A percentile compares a stretch with the other conserved stretches of the same genome.
Evolutionary conservation across 75 land plant genomes (phyloP).

Genomic region (Pinus tabuliformis): DNA sequence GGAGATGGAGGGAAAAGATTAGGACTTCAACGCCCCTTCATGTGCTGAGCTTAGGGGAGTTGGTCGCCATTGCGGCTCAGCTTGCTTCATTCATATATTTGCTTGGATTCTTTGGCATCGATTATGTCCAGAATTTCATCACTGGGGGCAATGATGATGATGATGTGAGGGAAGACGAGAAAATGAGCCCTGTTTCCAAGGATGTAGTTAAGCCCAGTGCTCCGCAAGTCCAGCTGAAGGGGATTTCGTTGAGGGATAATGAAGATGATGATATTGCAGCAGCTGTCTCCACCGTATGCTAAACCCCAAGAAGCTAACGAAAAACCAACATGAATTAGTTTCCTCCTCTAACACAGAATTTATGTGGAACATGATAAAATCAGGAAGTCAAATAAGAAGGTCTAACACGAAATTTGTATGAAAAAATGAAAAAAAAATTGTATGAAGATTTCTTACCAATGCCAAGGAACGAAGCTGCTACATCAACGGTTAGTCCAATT

Average conservation of each 20-base stretch:
- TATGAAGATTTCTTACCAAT: too few species aligned
- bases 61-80: constrained; percentile 50
- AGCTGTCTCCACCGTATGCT: too few species aligned
- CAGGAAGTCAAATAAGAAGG: too few species aligned
- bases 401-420: too few species aligned
- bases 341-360: too few species aligned
- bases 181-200: neutral
- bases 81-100: constrained; percentile 76
- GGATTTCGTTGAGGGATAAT: constrained; percentile 10
- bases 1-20: constrained; percentile 89
- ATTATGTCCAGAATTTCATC: constrained; percentile 57
- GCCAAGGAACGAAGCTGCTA: too few species aligned
- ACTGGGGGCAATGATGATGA: constrained; percentile 10
- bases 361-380: too few species aligned
- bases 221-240: constrained; percentile 17
- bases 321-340: too few species aligned
- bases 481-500: too few species aligned
- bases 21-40: constrained; percentile 69
- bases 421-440: too few species aligned
- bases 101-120: constrained; percentile 81
- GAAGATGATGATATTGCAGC: constrained; percentile 52
- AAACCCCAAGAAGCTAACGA: too few species aligned
- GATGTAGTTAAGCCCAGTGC: neutral
- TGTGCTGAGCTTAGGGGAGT: constrained; percentile 57
- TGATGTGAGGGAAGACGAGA: neutral